Percentiles rank a stretch among this genome's conserved stretches.
phyloP scores from a whole-genome alignment of 2,329 filamentous ascomycete genomes.

The Dactylellina drechsleri region DNA sequence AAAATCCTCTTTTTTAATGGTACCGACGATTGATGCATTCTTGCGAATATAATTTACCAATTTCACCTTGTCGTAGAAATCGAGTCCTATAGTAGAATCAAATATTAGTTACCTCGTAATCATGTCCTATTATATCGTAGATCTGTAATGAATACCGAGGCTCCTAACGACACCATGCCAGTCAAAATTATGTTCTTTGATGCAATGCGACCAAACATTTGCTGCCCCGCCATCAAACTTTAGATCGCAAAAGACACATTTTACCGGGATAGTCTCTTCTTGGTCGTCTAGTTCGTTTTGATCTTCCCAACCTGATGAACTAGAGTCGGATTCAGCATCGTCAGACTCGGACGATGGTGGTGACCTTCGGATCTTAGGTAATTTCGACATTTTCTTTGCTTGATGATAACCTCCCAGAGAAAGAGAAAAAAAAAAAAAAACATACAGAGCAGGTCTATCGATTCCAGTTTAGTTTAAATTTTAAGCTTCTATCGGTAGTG shows the following conservation, averaged over 20 bases:
- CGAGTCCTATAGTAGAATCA: constrained; percentile 59
- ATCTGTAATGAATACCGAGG: constrained; percentile 59
- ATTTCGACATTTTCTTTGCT: constrained; percentile 11
- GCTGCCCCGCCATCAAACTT: constrained; percentile 59
- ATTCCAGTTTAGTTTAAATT: constrained; percentile 1
- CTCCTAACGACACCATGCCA: constrained; percentile 60
- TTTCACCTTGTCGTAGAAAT: constrained; percentile 64
- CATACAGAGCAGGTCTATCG: not conserved
- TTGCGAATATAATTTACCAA: constrained; percentile 66
- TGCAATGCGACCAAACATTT: constrained; percentile 62
- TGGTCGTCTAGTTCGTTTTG: constrained; percentile 60
- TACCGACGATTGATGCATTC: constrained; percentile 60
- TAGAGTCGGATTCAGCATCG: constrained; percentile 35
- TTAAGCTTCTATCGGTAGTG: constrained; percentile 5
- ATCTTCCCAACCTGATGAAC: constrained; percentile 63
- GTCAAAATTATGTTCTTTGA: constrained; percentile 62
- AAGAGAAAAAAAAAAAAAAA: constrained; percentile 6
- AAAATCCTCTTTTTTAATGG: constrained; percentile 67
- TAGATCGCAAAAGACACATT: constrained; percentile 63
- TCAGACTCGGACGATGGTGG: constrained; percentile 20
- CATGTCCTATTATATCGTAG: not conserved
- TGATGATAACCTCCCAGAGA: not conserved
- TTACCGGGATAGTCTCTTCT: constrained; percentile 61
- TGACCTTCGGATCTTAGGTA: constrained; percentile 21
- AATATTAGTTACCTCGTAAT: constrained; percentile 2